Evolutionary conservation across 78 protist species (phyloP).

Genomic region (Bodo saltans): DNA sequence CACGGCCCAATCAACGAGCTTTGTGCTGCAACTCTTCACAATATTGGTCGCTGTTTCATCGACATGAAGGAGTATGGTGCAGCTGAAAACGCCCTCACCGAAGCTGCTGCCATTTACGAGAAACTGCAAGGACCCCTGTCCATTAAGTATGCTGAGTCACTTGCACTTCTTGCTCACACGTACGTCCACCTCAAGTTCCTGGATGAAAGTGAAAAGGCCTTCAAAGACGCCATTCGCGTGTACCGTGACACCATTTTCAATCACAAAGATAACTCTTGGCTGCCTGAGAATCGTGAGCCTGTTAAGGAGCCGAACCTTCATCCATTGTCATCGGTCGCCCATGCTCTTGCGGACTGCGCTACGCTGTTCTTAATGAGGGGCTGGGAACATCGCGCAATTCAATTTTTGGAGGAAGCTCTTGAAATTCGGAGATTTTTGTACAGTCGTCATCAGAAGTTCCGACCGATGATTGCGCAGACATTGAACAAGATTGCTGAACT

Average conservation of each 20-base stretch:
- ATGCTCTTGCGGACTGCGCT: background rate
- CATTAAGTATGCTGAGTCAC: background rate
- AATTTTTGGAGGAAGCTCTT: background rate
- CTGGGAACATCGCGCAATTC: background rate
- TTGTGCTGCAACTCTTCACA: background rate
- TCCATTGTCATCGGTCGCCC: background rate
- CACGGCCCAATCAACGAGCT: background rate
- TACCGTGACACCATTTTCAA: background rate
- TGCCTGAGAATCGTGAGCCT: background rate
- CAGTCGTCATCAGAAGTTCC: background rate
- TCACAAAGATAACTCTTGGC: background rate
- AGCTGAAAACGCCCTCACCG: background rate
- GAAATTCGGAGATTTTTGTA: background rate
- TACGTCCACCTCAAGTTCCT: background rate
- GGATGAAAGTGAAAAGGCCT: background rate
- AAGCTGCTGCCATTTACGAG: background rate
- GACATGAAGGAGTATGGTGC: background rate
- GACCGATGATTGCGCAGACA: background rate
- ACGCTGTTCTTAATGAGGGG: background rate
- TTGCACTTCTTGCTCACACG: background rate
- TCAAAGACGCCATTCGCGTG: background rate
- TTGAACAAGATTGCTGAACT: background rate
- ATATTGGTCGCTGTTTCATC: background rate
- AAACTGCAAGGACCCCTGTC: background rate
- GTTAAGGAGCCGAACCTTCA: background rate